These are phyloP conservation scores for Neonectria coccinea DNA, from an alignment of 2,329 filamentous ascomycete genomes.

Conservation along the genomic window DNA sequence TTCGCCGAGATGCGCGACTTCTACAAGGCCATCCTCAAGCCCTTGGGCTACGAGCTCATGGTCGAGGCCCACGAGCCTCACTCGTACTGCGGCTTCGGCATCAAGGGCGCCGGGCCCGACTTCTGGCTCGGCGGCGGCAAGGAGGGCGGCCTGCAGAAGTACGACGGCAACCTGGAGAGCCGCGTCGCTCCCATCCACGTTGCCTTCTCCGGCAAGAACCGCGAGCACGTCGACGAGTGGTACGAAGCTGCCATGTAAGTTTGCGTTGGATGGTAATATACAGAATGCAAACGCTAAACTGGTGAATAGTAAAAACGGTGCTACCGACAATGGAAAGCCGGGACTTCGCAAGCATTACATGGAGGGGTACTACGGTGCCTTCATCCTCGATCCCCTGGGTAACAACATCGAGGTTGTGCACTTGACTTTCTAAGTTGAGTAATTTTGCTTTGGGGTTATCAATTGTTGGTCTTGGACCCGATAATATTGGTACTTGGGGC, in stretches of 20 bases:
- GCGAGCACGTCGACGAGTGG: constrained; percentile 42
- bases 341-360: constrained; percentile 58
- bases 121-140: constrained; percentile 44
- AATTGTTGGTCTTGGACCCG: constrained; percentile 2
- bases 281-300: neutral
- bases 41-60: constrained; percentile 41
- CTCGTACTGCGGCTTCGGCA: constrained; percentile 41
- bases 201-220: constrained; percentile 36
- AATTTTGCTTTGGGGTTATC: constrained; percentile 2
- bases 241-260: constrained; percentile 44
- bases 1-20: constrained; percentile 45
- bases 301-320: constrained; percentile 54
- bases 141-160: constrained; percentile 35
- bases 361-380: constrained; percentile 62
- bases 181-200: constrained; percentile 40
- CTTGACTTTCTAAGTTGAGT: constrained; percentile 22
- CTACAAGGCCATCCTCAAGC: constrained; percentile 43
- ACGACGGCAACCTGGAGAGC: constrained; percentile 38
- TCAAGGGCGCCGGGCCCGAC: constrained; percentile 31
- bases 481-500: neutral
- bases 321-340: constrained; percentile 61
- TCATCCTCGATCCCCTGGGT: constrained; percentile 61
- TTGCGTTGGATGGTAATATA: no score
- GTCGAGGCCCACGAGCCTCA: constrained; percentile 27
- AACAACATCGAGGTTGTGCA: constrained; percentile 65